These are phyloP conservation scores for Triangularia verruculosa DNA, from an alignment of 2,329 filamentous ascomycete genomes.

Conservation along the genomic window DNA sequence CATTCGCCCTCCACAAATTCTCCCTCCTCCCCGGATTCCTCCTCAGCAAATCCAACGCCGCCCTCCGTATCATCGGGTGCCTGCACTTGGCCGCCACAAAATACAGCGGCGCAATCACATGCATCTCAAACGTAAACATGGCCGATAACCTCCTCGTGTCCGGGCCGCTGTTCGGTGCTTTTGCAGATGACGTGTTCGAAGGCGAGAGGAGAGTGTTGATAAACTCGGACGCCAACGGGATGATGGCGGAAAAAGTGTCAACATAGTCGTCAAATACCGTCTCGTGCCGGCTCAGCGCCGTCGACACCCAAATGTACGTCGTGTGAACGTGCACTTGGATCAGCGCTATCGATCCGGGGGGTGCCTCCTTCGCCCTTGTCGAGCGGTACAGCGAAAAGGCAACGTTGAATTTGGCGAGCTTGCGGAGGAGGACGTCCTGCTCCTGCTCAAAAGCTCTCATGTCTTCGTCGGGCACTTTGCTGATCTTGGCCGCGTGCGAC, in stretches of 20 bases:
- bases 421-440: slow-evolving; percentile 35
- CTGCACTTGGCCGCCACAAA: slow-evolving; percentile 41
- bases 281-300: slow-evolving; percentile 33
- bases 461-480: slow-evolving; percentile 28
- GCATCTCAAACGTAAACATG: slow-evolving; percentile 43
- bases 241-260: slow-evolving; percentile 37
- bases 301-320: slow-evolving; percentile 35
- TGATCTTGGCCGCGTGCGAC: slow-evolving; percentile 30
- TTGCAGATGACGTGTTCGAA: slow-evolving; percentile 6
- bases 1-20: slow-evolving; percentile 39
- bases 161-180: neutral
- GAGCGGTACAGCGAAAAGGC: slow-evolving; percentile 33
- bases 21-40: slow-evolving; percentile 34
- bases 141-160: slow-evolving; percentile 20
- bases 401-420: slow-evolving; percentile 32
- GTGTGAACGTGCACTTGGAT: slow-evolving; percentile 39
- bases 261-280: slow-evolving; percentile 36
- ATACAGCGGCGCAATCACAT: slow-evolving; percentile 42
- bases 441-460: slow-evolving; percentile 30
- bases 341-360: slow-evolving; percentile 27
- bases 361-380: slow-evolving; percentile 23
- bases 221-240: slow-evolving; percentile 35
- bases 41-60: slow-evolving; percentile 38
- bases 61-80: slow-evolving; percentile 40
- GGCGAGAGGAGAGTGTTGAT: slow-evolving; percentile 18